Evolutionary conservation across 1,284 basidiomycete species (phyloP).

Genomic region (Pisolithus thermaeus): DNA sequence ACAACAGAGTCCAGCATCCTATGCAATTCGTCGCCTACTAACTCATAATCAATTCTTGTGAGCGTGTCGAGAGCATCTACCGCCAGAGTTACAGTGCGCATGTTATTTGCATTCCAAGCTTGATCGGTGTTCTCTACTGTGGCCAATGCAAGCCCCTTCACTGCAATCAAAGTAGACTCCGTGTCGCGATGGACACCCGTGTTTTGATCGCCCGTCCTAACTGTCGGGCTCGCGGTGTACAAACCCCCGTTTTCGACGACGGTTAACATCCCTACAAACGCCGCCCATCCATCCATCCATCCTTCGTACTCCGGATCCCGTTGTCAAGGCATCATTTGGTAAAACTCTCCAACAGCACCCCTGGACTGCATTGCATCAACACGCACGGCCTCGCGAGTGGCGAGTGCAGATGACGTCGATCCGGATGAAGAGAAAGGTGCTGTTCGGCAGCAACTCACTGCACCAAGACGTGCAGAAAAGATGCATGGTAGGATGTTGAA

Average conservation of each 20-base stretch:
- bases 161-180: slow-evolving; percentile 7
- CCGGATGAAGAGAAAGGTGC: slow-evolving; percentile 11
- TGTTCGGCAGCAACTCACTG: slow-evolving; percentile 17
- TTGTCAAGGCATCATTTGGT: background rate
- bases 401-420: background rate
- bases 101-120: slow-evolving; percentile 7
- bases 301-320: background rate
- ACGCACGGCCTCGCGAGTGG: slow-evolving; percentile 19
- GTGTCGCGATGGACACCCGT: slow-evolving; percentile 3
- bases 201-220: slow-evolving; percentile 1
- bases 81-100: slow-evolving; percentile 18
- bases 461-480: slow-evolving; percentile 17
- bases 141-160: slow-evolving; percentile 31
- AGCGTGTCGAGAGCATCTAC: slow-evolving; percentile 41
- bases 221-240: slow-evolving; percentile 8
- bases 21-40: slow-evolving; percentile 44
- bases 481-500: slow-evolving; percentile 18
- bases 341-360: slow-evolving; percentile 16
- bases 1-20: slow-evolving; percentile 46
- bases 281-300: slow-evolving; percentile 17
- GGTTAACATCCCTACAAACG: slow-evolving; percentile 18
- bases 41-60: slow-evolving; percentile 54
- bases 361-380: slow-evolving; percentile 17
- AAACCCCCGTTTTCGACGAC: slow-evolving; percentile 27
- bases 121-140: slow-evolving; percentile 22